A percentile compares a stretch with the other conserved stretches of the same genome.
These are phyloP conservation scores for Epichloe brachyelytri DNA, from an alignment of 2,329 filamentous ascomycete genomes.

Conservation along the genomic window DNA sequence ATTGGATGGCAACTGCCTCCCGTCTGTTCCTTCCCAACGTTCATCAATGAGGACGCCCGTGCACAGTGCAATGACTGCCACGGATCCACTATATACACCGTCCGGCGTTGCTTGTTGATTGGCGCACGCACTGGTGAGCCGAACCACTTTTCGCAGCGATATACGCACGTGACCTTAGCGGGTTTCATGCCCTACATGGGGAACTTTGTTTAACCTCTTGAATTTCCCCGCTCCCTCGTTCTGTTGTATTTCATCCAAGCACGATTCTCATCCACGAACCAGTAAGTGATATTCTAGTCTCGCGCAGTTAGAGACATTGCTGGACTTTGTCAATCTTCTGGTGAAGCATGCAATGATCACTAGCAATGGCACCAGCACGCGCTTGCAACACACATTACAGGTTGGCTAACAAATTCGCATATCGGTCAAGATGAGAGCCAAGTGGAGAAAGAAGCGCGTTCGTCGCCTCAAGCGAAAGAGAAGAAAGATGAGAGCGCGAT, in stretches of 20 bases:
- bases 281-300: constrained; percentile 17
- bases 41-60: background rate
- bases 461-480: constrained; percentile 99
- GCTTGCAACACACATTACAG: background rate
- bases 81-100: background rate
- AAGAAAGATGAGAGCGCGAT: constrained; percentile 98
- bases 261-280: constrained; percentile 34
- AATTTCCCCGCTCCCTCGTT: constrained; percentile 15
- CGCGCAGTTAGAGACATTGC: background rate
- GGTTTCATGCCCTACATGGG: constrained; percentile 24
- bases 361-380: background rate
- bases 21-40: background rate
- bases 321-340: background rate
- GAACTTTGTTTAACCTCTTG: constrained; percentile 16
- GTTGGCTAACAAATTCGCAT: background rate
- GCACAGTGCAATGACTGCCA: background rate
- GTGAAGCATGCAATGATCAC: background rate
- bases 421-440: constrained; percentile 68
- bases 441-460: constrained; percentile 99
- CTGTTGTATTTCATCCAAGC: constrained; percentile 28
- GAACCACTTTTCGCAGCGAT: background rate
- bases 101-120: background rate
- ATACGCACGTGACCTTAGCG: constrained; percentile 20
- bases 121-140: background rate
- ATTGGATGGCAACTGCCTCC: background rate